Conservation (phyloP, 257 asterid species). For the Capsicum baccatum region DNA sequence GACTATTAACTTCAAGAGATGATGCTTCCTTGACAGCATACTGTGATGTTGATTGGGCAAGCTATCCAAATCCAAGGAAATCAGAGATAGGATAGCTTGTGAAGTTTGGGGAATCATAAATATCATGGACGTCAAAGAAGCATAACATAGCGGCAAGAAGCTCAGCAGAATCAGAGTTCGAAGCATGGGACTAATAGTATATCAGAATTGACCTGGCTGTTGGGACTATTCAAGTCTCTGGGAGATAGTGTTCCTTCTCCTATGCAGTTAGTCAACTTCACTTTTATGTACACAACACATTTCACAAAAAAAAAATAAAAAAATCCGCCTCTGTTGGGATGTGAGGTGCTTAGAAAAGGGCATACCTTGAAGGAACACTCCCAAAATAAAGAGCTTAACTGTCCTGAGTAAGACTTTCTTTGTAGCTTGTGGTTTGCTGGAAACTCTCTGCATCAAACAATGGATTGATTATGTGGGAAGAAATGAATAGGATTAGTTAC, state of each 20-base stretch:
- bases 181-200: background rate
- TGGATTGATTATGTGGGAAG: background rate
- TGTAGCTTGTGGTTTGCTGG: slow-evolving; percentile 65
- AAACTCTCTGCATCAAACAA: slow-evolving; percentile 59
- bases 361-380: slow-evolving; percentile 88
- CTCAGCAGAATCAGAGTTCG: background rate
- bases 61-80: background rate
- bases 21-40: background rate
- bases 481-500: background rate
- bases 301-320: background rate
- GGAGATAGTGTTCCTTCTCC: background rate
- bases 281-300: background rate
- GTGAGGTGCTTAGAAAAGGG: background rate
- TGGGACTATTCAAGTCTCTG: background rate
- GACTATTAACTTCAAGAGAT: background rate
- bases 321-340: background rate
- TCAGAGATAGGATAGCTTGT: background rate
- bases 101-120: background rate
- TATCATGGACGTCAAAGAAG: too few relatives aligned
- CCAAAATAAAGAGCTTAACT: slow-evolving; percentile 70
- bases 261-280: background rate
- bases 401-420: slow-evolving; percentile 70
- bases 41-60: background rate
- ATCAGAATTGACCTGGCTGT: background rate
- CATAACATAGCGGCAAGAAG: background rate